Base-by-base conservation (phyloP, 73 alveolate species). In the Uronychia binucleata region DNA sequence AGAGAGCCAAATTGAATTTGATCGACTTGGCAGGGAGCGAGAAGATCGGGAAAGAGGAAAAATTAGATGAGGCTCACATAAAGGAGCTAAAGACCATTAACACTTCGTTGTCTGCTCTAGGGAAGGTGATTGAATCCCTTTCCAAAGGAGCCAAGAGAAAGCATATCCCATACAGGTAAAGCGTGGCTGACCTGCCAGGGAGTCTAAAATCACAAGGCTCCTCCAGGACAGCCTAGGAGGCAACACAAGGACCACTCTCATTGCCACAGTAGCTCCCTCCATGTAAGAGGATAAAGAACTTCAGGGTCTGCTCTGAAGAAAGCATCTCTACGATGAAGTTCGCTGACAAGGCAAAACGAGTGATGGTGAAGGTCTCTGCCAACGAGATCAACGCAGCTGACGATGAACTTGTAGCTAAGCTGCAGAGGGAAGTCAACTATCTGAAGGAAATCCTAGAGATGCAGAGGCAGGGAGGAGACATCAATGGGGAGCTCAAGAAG, bases 1-100 rank as follows among this genome's bases (percentile, higher is more conserved):
- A 82, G 78, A 85, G 90, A 83, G 76, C 97, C 0, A 91, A 95
- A 81, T 85, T 96, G 57, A 96, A 95, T 91, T 77, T 96, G 27
- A 96, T 98, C 34, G 99, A 96, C 82, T 82, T 96, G 30, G 99
- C 99, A 75, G 99, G 99, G 34, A 90, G 97, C 35, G 99, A 96
- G 88, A 96, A 96, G 84, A 89, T 91, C 30, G 46, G 35, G 26
- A 95, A 93, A 91, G 96, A 93, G 30, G 97, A 94, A 28, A 91
- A 77, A 1, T 87, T 95, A 95, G 82, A 86, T 32, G 87, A 86
- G 14, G 90, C 86, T 30, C 98, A 97, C 59, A 74, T 97, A 58
- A 83, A 81, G 34, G 99, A 97, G 86, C 87, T 97, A 74, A 95
- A 90, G 80, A 92, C 88, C 59, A 97, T 97, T 57, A 97, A 97